These are phyloP conservation scores for Besnoitia besnoiti DNA, from an alignment of 169 alveolate species.

Conservation along the genomic window DNA sequence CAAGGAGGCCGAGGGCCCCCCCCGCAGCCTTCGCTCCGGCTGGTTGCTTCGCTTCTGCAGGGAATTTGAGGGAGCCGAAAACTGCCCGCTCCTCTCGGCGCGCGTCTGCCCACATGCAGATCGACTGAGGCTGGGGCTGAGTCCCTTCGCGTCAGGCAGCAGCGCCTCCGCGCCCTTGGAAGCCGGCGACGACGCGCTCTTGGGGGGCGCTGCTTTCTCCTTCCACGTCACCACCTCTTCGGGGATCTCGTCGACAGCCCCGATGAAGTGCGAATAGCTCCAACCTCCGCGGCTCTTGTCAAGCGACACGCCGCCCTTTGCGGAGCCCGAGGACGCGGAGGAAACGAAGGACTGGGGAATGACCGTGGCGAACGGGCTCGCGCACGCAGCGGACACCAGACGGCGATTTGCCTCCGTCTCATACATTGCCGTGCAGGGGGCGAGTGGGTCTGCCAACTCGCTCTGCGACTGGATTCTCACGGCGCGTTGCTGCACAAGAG, in stretches of 20 bases:
- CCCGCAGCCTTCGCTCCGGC: not conserved
- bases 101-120: not conserved
- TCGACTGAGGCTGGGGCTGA: not conserved
- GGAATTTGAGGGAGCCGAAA: not conserved
- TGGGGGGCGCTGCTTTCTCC: not conserved
- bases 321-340: not conserved
- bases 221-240: not conserved
- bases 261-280: not conserved
- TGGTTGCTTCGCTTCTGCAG: not conserved
- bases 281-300: slow-evolving; percentile 32
- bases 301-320: not conserved
- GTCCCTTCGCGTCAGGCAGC: too few species aligned
- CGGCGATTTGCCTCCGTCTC: slow-evolving; percentile 33
- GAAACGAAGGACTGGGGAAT: not conserved
- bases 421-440: not conserved
- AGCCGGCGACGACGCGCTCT: not conserved
- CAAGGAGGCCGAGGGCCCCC: too few species aligned
- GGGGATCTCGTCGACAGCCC: not conserved
- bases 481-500: not conserved
- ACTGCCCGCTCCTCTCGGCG: not conserved
- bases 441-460: slow-evolving; percentile 12
- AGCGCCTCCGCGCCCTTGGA: not conserved
- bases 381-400: not conserved
- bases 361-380: slow-evolving; percentile 13
- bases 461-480: not conserved